Evolutionary conservation across 2,329 filamentous ascomycete species (phyloP), one percentile per base, ranked within the genome.

Genomic region (Epichloe sp.): DNA sequence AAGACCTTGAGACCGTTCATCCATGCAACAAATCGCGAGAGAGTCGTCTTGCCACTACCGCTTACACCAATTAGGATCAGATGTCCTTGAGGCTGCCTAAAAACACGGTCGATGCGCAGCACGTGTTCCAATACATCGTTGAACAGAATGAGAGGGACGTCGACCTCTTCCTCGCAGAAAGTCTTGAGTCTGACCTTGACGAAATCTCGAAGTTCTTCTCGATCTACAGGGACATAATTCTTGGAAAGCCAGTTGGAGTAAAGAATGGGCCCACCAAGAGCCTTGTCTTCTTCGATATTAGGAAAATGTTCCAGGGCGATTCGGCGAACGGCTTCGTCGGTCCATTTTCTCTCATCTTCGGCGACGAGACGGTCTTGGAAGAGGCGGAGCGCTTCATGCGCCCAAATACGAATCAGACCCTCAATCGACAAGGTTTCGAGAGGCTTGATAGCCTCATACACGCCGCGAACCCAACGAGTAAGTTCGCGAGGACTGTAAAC

Each of bases 231-330:
- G 11, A 97, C 82, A 63, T 99, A 99, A 66, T 99, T 87, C 80
- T 95, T 97, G 12, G 91, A 97, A 5, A 98, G 78, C 93, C 93
- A 99, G 71, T 98, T 99, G 6, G 94, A 98, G 76, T 95, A 99
- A 51, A 99, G 73, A 50, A 99, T 97, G 0, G 93, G 94, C 0
- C 88, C 88, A 57, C 87, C 86, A 34, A 99, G 79, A 46, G 93
- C 90, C 66, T 88, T 85, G 43, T 85, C 77, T 58, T 96, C 86
- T 55, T 98, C 87, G 54, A 98, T 88, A n/a, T 83, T 95, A 0
- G 93, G 93, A 78, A 99, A 99, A 64, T 86, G 82, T 54, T 96
- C 86, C 42, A 93, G 70, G 0, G 93, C 93, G 60, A 97, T 91
- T 45, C 87, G 81, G 50, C 82, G 82, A 41, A 97, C 86, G 12